phyloP scores from a whole-genome alignment of 306 rosid species.

The Canavalia gladiata region DNA sequence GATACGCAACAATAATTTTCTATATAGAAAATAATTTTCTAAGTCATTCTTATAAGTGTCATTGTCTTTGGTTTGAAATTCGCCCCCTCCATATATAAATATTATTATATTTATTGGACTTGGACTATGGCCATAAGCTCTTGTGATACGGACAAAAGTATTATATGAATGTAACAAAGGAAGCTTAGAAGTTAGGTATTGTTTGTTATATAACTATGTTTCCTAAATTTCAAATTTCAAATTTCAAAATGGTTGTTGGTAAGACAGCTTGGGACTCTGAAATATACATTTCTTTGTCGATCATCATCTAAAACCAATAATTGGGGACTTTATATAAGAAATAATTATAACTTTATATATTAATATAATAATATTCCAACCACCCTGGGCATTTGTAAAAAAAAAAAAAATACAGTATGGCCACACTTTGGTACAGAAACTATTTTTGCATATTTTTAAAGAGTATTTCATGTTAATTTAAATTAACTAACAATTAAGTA shows the following conservation, averaged over 20 bases:
- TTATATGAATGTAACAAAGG: conserved; percentile 19
- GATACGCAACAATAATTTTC: no score
- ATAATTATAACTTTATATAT: background rate
- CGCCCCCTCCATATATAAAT: background rate
- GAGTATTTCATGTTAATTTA: background rate
- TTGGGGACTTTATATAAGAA: background rate
- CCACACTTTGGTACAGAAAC: background rate
- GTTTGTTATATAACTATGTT: background rate
- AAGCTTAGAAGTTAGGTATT: conserved; percentile 48
- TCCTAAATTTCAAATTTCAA: conserved; percentile 28
- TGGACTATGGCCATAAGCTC: conserved; percentile 8
- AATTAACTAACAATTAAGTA: background rate
- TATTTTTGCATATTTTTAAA: background rate
- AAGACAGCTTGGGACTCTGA: conserved; percentile 25
- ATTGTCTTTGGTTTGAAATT: conserved; percentile 43
- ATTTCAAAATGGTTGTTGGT: conserved; percentile 56
- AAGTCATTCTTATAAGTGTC: conserved; percentile 5
- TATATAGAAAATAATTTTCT: conserved; percentile 3
- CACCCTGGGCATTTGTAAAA: background rate
- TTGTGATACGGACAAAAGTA: conserved; percentile 27
- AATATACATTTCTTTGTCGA: conserved; percentile 24
- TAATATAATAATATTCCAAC: background rate
- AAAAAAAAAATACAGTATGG: background rate
- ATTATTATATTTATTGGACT: conserved; percentile 5
- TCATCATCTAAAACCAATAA: conserved; percentile 17